phyloP scores from a whole-genome alignment of 257 asterid species.

The Solanum appendiculatum region DNA sequence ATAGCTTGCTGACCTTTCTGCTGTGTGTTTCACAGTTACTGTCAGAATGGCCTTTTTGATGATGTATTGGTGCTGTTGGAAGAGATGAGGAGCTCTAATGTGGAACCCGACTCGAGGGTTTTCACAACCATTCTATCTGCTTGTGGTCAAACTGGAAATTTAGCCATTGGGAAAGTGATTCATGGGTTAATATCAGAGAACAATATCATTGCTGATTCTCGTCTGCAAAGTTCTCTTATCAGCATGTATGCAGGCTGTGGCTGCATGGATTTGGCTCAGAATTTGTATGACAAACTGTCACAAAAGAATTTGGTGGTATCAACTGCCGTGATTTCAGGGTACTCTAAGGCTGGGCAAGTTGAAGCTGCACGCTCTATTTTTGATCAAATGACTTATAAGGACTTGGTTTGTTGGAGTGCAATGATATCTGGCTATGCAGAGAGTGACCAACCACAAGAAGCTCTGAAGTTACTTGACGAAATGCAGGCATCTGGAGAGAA shows the following conservation, averaged over 20 bases:
- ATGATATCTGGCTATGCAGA: conserved; percentile 75
- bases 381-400: conserved; percentile 40
- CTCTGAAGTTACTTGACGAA: conserved; percentile 40
- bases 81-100: conserved; percentile 45
- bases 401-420: conserved; percentile 77
- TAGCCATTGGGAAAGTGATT: conserved; percentile 40
- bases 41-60: conserved; percentile 49
- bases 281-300: conserved; percentile 40
- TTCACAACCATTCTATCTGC: conserved; percentile 53
- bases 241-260: conserved; percentile 62
- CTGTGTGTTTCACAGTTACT: conserved; percentile 36
- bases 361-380: conserved; percentile 54
- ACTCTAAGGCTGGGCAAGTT: conserved; percentile 42
- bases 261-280: conserved; percentile 53
- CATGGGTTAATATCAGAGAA: conserved; percentile 30
- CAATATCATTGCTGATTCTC: conserved; percentile 30
- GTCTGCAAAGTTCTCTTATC: conserved; percentile 49
- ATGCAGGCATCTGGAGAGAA: conserved; percentile 45
- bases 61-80: conserved; percentile 41
- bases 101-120: conserved; percentile 41
- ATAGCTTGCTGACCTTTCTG: conserved; percentile 2
- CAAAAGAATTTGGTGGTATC: conserved; percentile 45
- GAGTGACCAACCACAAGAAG: conserved; percentile 59
- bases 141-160: conserved; percentile 40
- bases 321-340: conserved; percentile 62